A percentile compares a stretch with the other conserved stretches of the same genome.
phyloP scores from a whole-genome alignment of 305 asterid species.

The Vinca major region DNA sequence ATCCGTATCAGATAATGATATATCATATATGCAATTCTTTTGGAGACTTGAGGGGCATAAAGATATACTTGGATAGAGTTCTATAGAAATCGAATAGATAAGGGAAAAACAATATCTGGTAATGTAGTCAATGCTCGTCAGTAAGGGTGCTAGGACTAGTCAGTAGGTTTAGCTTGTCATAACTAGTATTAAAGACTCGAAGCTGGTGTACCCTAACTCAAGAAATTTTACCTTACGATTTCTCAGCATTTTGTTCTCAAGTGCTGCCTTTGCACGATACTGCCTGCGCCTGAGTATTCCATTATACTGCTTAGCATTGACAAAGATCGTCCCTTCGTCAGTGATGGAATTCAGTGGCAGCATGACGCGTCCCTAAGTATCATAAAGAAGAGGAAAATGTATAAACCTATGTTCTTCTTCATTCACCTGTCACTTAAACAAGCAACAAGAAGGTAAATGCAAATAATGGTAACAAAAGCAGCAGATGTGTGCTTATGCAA shows the following conservation, averaged over 20 bases:
- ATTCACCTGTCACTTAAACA: neutral
- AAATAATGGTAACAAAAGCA: neutral
- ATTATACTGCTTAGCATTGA: slow-evolving; percentile 73
- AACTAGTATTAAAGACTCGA: neutral
- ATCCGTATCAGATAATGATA: neutral
- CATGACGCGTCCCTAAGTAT: slow-evolving; percentile 58
- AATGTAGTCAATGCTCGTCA: neutral
- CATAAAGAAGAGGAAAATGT: slow-evolving; percentile 3
- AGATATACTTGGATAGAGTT: neutral
- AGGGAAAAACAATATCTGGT: neutral
- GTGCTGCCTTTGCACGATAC: slow-evolving; percentile 54
- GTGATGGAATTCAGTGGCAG: slow-evolving; percentile 47
- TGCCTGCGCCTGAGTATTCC: slow-evolving; percentile 69
- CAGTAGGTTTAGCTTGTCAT: neutral
- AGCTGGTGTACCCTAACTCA: neutral
- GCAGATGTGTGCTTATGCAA: neutral
- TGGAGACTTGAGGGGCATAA: neutral
- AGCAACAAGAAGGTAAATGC: neutral
- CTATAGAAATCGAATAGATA: neutral
- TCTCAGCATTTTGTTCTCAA: slow-evolving; percentile 31
- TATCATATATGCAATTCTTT: neutral
- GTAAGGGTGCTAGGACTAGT: too few species aligned
- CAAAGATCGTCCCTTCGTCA: slow-evolving; percentile 57
- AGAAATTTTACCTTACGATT: slow-evolving; percentile 41
- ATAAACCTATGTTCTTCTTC: slow-evolving; percentile 1